phyloP scores from a whole-genome alignment of 805 yeast genomes.

The Wickerhamomyces subpelliculosus region DNA sequence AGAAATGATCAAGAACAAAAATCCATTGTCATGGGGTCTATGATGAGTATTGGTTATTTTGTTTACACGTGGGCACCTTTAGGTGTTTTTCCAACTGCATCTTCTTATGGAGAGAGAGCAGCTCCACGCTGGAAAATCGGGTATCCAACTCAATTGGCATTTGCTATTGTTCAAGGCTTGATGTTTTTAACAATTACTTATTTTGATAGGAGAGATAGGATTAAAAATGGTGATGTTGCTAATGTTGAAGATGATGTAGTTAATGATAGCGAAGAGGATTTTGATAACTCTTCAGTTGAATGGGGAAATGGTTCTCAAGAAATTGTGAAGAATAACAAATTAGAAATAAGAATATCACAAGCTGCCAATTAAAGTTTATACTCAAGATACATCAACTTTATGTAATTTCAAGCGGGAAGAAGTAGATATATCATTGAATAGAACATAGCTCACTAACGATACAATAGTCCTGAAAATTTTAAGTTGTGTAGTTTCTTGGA shows the following conservation, averaged over 20 bases:
- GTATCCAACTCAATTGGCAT: background rate
- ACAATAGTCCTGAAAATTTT: no score
- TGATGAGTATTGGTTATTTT: slow-evolving; percentile 2
- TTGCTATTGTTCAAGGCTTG: background rate
- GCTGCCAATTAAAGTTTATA: no score
- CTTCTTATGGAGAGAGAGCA: background rate
- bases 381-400: no score
- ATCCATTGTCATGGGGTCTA: slow-evolving; percentile 1
- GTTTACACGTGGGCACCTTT: slow-evolving; percentile 2
- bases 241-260: slow-evolving; percentile 1
- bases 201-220: slow-evolving; percentile 1
- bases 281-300: background rate
- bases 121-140: slow-evolving; percentile 1
- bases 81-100: slow-evolving; percentile 2
- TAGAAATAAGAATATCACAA: no score
- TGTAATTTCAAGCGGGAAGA: no score
- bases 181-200: background rate
- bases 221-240: background rate
- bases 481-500: no score
- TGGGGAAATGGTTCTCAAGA: no score
- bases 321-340: no score
- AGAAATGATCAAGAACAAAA: slow-evolving; percentile 2
- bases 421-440: no score
- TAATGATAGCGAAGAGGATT: background rate
- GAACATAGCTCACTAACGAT: no score